Base-by-base conservation (phyloP, 495 filamentous ascomycete genomes). In the Schizothecium vesticola region DNA sequence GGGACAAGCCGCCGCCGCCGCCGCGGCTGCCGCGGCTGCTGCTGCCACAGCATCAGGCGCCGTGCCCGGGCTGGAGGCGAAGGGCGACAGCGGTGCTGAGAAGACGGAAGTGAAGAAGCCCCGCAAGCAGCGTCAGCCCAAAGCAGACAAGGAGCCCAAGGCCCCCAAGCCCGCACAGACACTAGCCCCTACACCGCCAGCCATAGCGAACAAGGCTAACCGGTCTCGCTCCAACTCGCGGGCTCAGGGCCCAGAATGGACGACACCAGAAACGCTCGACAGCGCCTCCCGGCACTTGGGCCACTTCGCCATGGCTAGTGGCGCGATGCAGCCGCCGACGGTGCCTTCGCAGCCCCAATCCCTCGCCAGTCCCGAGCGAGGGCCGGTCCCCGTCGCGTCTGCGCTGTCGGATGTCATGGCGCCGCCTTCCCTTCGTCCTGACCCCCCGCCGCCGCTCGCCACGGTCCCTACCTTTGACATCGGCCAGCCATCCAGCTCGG, bases 61-160 rank as follows among this genome's bases (percentile, higher is more conserved):
- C 28, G 28, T 25, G 21, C 70, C 71, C 3, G 33, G 65, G 13
- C 64, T 66, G 10, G 72, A 77, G 5, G 22, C 67, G 3, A 84
- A 85, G 69, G 80, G 81, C 28, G 88, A 90, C 43, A 79, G 80
- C 59, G 75, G 76, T 43, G 70, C 80, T 7, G 89, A 91, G 70
- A 89, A 86, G 73, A 75, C 86, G 6, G 79, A 84, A 58, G 76
- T 77, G 55, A 79, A 83, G 70, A 80, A 77, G 74, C 78, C 82
- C n/a, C 69, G 76, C 61, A 83, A 83, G 65, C 81, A 77, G 55
- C 81, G 85, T 61, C 79, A 81, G 57, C 72, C 78, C 29, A 83
- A 79, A 64, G 78, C 73, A 13, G 78, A 81, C 55, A 79, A 82
- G 67, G 78, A 78, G 59, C 43, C 73, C 19, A 77, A 74, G 36